Conservation (phyloP, 768 basidiomycete genomes). For the Piloderma croceum region DNA sequence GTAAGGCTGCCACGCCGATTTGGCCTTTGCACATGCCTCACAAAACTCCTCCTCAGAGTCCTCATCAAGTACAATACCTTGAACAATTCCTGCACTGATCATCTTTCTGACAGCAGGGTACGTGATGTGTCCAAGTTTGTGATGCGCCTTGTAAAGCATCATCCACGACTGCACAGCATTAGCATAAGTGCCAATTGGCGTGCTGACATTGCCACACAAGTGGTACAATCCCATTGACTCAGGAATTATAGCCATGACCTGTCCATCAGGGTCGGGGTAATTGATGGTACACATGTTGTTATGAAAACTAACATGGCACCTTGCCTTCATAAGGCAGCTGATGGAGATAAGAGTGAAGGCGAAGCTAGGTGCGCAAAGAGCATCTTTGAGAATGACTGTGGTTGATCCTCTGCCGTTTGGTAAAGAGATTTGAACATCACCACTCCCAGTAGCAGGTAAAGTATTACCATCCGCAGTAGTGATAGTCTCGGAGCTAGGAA, state of each 20-base stretch:
- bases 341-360: constrained; percentile 26
- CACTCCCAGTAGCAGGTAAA: constrained; percentile 27
- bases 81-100: constrained; percentile 12
- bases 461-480: constrained; percentile 22
- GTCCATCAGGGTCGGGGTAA: too few species aligned
- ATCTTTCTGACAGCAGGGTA: neutral
- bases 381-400: constrained; percentile 18
- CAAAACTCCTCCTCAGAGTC: constrained; percentile 19
- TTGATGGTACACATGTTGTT: too few species aligned
- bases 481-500: constrained; percentile 15
- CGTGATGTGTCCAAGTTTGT: neutral
- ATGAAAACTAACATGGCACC: too few species aligned
- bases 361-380: constrained; percentile 23
- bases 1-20: constrained; percentile 21
- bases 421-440: constrained; percentile 23
- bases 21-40: constrained; percentile 26
- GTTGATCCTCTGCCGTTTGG: constrained; percentile 18
- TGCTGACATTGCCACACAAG: too few species aligned
- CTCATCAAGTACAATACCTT: constrained; percentile 22
- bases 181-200: too few species aligned
- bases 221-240: neutral
- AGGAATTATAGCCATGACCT: neutral
- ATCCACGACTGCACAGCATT: too few species aligned
- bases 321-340: too few species aligned
- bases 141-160: too few species aligned